Percentiles rank a stretch among this genome's conserved stretches.
phyloP scores from a whole-genome alignment of 2,329 filamentous ascomycete genomes.

The Neobulgaria alba region DNA sequence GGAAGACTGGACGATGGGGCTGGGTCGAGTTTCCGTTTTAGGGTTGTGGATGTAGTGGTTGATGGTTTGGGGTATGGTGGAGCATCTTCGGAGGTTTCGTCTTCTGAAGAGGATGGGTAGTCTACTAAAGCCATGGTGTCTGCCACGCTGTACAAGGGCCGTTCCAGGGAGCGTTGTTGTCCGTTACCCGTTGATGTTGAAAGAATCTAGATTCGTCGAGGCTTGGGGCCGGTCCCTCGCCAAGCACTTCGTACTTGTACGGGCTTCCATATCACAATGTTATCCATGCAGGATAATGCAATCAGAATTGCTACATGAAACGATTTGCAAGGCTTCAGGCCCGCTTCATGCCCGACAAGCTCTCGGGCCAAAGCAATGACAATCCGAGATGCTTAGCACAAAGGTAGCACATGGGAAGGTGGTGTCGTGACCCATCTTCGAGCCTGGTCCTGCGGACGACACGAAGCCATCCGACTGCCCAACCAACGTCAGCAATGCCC shows the following conservation, averaged over 20 bases:
- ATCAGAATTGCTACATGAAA: background rate
- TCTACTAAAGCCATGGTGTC: conserved; percentile 53
- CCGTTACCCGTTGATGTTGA: conserved; percentile 1
- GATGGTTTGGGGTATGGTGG: too few relatives aligned
- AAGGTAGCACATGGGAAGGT: background rate
- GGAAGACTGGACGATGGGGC: conserved; percentile 38
- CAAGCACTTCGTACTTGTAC: background rate
- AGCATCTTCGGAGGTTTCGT: too few relatives aligned
- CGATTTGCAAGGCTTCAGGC: too few relatives aligned
- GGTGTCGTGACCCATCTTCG: background rate
- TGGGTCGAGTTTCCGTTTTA: conserved; percentile 29
- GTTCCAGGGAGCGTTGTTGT: background rate
- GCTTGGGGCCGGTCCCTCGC: too few relatives aligned
- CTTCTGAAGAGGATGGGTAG: conserved; percentile 49
- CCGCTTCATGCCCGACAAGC: background rate
- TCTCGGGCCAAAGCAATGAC: too few relatives aligned
- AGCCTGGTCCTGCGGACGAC: too few relatives aligned
- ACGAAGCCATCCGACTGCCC: too few relatives aligned
- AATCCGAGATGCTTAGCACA: background rate
- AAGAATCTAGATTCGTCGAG: background rate
- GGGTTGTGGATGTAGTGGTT: too few relatives aligned
- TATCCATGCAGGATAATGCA: background rate
- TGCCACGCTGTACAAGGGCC: background rate
- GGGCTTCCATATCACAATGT: background rate
- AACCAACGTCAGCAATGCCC: too few relatives aligned